Evolutionary conservation across 345 rosid genomes (phyloP), one percentile per base, ranked within the genome.

Genomic region (Camelina laxa): DNA sequence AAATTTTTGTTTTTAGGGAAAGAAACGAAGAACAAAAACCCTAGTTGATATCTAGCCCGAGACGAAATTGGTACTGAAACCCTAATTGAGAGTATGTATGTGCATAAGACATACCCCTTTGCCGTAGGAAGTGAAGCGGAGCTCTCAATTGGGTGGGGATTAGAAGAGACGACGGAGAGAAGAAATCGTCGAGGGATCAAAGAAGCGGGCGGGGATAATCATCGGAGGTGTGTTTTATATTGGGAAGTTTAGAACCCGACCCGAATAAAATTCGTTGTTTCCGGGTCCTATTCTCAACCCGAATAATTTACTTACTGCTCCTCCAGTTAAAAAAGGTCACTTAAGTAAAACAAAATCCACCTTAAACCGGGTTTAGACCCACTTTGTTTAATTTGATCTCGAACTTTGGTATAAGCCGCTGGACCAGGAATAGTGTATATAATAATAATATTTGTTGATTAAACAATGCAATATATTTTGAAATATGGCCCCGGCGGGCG

Each of bases 181-280:
- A 54, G 62, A 60, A 71, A 49, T 71, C 48, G 59, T 1, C 58
- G 36, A 60, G 75, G 39, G 27, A 35, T 45, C 27, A 55, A 60
- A 35, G 60, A 60, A 27, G 36, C 39, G 24, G 75, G 17, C 30
- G 30, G 30, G 30, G 7, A 22, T 5, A 19, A 33, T 45, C 16
- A 54, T 14, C 35, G 8, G 24, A 36, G 48, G 49, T 39, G 1
- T 55, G 11, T 49, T 27, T 27, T 27, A 27, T 27, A 27, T 27
- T 27, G 30, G 30, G 30, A 27, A 27, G 5, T 27, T 49, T 71
- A 49, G 16, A 50, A 71, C 60, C 75, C 68, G 75, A 38, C 51
- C 75, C 75, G 68, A 49, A n/a, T 71, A 0, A n/a, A 21, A 2
- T 22, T 60, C 11, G 9, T 54, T 54, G 35, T 49, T 14, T 27